A percentile compares a stretch with the other conserved stretches of the same genome.
phyloP scores from a whole-genome alignment of 169 alveolate species.

The Babesia sp. region DNA sequence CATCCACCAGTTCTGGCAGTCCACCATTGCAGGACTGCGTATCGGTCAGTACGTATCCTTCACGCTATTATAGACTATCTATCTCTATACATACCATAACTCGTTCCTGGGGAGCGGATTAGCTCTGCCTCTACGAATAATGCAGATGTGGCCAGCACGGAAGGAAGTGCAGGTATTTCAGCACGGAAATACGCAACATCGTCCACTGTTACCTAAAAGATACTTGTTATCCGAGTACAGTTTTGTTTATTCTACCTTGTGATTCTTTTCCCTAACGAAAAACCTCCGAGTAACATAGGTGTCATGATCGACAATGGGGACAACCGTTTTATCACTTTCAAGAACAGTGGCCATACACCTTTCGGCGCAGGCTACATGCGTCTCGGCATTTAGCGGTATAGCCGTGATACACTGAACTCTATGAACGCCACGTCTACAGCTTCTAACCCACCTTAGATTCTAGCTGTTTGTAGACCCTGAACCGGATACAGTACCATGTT shows the following conservation, averaged over 20 bases:
- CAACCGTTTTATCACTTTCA: neutral
- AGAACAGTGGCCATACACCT: neutral
- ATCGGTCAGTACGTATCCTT: neutral
- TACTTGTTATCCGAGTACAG: neutral
- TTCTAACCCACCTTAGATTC: conserved; percentile 1
- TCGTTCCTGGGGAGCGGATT: neutral
- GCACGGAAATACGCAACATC: conserved; percentile 35
- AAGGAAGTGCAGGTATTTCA: conserved; percentile 50
- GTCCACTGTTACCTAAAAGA: conserved; percentile 4
- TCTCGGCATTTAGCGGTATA: neutral
- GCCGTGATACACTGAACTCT: conserved; percentile 9
- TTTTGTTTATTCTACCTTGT: neutral
- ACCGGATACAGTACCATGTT: conserved; percentile 8
- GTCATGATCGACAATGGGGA: neutral
- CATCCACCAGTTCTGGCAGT: neutral
- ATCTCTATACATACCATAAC: neutral
- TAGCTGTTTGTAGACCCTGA: conserved; percentile 21
- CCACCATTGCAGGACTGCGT: neutral
- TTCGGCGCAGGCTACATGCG: neutral
- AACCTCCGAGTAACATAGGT: conserved; percentile 7
- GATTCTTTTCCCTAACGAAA: neutral
- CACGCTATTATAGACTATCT: neutral
- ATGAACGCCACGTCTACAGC: neutral
- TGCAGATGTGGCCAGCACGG: conserved; percentile 5
- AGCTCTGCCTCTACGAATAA: conserved; percentile 37